Base-by-base conservation (phyloP, 2,329 filamentous ascomycete genomes). In the Pezizomycotina sp. region DNA sequence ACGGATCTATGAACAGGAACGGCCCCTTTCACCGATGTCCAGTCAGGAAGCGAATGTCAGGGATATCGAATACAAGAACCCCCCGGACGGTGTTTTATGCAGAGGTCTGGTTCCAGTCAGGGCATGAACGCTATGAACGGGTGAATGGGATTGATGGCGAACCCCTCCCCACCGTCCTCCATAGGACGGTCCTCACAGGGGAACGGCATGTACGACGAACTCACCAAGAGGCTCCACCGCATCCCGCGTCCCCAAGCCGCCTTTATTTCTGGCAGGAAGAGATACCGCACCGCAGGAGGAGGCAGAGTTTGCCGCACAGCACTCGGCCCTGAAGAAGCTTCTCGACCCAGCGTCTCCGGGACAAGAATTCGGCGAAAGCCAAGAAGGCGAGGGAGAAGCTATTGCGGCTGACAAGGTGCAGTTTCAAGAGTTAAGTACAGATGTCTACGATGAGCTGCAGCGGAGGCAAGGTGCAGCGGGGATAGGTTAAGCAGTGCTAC, bases 331-430 rank as follows among this genome's bases (percentile, higher is more conserved):
- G 27, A 48, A 45, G 29, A 47, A 45, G 14, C 43, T 50, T 7
- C 44, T 52, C 15, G 44, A 46, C 19, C 47, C 48, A 51, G 21
- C 45, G 51, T 5, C 34, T 41, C 5, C 42, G 43, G 15, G 43
- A 46, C 12, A 47, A 45, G 26, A 45, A 42, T 27, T 41, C 34
- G 16, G 46, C 46, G 23, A 59, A 51, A 33, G 75, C 81, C 18
- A 92, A 91, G 59, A 77, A 84, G 59, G 89, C 89, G 37, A 76
- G 84, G 53, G 89, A 95, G 59, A 98, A 98, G 65, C 67, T 95
- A 38, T 66, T 93, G 42, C 74, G 86, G 41, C 68, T 98, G 33
- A 92, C 84, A 66, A 77, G 1, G 81, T 92, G 18, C 89, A 98
- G 58, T 95, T 98, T 58, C 82, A 92, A 58, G 89, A 98, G 61